A percentile compares a stretch with the other conserved stretches of the same genome.
Evolutionary conservation across 306 rosid species (phyloP).

Genomic region (Purshia tridentata): DNA sequence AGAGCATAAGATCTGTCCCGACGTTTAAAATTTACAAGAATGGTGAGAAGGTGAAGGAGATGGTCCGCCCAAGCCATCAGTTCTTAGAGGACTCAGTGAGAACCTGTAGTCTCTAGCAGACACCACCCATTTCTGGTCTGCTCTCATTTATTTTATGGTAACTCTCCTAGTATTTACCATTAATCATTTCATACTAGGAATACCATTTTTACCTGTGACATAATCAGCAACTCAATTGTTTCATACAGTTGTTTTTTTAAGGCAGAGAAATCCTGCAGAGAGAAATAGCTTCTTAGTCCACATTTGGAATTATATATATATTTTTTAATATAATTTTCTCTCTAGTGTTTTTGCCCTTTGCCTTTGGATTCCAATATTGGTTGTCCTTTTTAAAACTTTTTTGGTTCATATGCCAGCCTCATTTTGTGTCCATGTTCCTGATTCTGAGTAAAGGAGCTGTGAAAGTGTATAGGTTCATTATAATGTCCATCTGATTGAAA

Average conservation of each 20-base stretch:
- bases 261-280: constrained; percentile 48
- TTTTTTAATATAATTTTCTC: constrained; percentile 29
- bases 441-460: constrained; percentile 5
- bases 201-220: constrained; percentile 51
- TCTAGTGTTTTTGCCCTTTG: constrained; percentile 21
- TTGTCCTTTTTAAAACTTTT: background rate
- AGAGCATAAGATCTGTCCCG: constrained; percentile 64
- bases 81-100: constrained; percentile 73
- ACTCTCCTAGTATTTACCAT: constrained; percentile 23
- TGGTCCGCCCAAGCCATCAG: constrained; percentile 67
- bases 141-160: constrained; percentile 38
- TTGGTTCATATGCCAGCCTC: constrained; percentile 18
- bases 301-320: constrained; percentile 46
- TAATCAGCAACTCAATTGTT: constrained; percentile 52
- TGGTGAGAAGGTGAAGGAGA: constrained; percentile 76
- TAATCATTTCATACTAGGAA: constrained; percentile 41
- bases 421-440: constrained; percentile 15
- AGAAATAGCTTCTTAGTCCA: constrained; percentile 41
- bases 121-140: constrained; percentile 29
- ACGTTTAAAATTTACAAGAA: constrained; percentile 80
- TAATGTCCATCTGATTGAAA: constrained; percentile 11
- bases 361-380: constrained; percentile 38
- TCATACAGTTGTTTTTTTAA: constrained; percentile 39
- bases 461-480: constrained; percentile 14
- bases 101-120: constrained; percentile 44